Percentiles rank a stretch among this genome's conserved stretches.
These are phyloP conservation scores for Sugiyamaella boreocaroliniensis DNA, from an alignment of 805 yeast species.

Conservation along the genomic window DNA sequence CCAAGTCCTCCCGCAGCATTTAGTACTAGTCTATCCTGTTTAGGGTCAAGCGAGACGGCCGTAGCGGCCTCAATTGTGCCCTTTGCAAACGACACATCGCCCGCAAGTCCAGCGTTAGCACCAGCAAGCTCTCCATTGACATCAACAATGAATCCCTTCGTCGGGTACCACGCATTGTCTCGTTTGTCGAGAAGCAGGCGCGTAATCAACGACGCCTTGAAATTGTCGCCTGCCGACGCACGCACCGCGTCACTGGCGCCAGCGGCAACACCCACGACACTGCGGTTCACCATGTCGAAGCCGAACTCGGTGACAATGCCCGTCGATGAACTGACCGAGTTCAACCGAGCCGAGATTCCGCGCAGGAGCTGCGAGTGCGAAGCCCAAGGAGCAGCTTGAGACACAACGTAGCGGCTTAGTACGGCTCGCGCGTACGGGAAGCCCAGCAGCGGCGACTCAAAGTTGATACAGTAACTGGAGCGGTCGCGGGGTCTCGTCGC, in stretches of 20 bases:
- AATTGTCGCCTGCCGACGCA: slow-evolving; percentile 53
- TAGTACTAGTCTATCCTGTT: slow-evolving; percentile 18
- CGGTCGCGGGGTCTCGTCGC: slow-evolving; percentile 43
- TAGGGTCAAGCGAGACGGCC: slow-evolving; percentile 17
- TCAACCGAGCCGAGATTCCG: slow-evolving; percentile 37
- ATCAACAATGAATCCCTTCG: slow-evolving; percentile 36
- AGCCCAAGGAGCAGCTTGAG: slow-evolving; percentile 44
- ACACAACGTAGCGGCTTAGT: slow-evolving; percentile 41
- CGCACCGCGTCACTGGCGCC: slow-evolving; percentile 56
- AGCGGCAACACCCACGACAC: slow-evolving; percentile 42
- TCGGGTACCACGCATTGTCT: slow-evolving; percentile 33
- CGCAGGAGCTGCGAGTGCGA: slow-evolving; percentile 46
- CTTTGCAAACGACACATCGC: slow-evolving; percentile 28
- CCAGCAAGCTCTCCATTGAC: slow-evolving; percentile 32
- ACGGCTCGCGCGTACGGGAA: slow-evolving; percentile 49
- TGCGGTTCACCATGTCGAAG: slow-evolving; percentile 50
- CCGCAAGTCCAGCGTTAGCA: slow-evolving; percentile 23
- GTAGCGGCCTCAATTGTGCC: slow-evolving; percentile 12
- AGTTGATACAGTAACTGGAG: slow-evolving; percentile 43
- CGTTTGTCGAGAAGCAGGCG: slow-evolving; percentile 37
- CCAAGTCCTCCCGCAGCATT: slow-evolving; percentile 12
- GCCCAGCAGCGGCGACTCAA: slow-evolving; percentile 41
- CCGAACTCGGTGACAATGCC: slow-evolving; percentile 39
- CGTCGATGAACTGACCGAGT: not conserved
- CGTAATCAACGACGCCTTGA: slow-evolving; percentile 48